Conservation (phyloP, 495 filamentous ascomycete species). For the Schizothecium vesticola region DNA sequence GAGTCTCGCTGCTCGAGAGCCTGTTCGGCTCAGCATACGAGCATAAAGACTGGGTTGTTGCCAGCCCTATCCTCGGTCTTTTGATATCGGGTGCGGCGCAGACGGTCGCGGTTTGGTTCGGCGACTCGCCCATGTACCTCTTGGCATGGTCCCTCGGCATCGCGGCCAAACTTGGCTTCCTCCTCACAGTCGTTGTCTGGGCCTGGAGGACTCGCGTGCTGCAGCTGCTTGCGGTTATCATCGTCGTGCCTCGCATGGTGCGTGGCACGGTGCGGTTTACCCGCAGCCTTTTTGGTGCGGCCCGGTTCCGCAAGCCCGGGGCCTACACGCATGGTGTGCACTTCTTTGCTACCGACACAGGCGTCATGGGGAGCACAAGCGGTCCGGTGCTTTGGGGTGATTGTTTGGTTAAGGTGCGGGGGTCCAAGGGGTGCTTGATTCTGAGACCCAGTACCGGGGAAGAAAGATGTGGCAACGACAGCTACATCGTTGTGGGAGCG, state of each 20-base stretch:
- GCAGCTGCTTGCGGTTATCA: background rate
- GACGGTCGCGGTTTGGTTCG: background rate
- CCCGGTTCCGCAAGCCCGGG: background rate
- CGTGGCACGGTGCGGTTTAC: background rate
- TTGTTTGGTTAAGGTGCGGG: background rate
- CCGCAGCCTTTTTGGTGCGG: background rate
- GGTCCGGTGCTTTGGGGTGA: background rate
- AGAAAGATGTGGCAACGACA: background rate
- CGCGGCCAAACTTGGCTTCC: background rate
- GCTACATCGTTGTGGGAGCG: background rate
- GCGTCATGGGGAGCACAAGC: background rate
- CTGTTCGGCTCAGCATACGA: background rate
- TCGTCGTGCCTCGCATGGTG: background rate
- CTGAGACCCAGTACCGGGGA: background rate
- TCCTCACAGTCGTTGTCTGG: background rate
- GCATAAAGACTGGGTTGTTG: background rate
- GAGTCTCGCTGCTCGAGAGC: background rate
- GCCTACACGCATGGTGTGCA: background rate
- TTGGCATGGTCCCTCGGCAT: background rate
- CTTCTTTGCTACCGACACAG: background rate
- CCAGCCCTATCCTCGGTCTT: background rate
- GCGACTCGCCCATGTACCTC: background rate
- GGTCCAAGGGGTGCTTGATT: background rate
- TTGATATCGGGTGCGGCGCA: background rate
- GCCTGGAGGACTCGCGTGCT: background rate